Conservation (phyloP, 2,329 filamentous ascomycete genomes). For the Cercospora zeina region DNA sequence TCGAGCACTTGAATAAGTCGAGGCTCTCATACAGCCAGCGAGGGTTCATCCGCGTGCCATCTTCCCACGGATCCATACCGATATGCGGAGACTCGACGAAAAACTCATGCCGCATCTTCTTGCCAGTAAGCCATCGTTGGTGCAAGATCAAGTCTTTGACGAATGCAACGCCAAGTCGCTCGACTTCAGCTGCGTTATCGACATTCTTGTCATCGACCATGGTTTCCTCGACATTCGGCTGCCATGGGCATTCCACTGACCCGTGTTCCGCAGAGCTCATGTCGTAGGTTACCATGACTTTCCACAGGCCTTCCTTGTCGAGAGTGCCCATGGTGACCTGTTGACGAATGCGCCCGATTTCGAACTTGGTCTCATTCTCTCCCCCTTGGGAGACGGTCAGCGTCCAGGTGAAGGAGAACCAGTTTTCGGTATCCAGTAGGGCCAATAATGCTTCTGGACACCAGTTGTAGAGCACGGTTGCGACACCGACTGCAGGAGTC, state of each 20-base stretch:
- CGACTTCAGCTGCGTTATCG: conserved; percentile 22
- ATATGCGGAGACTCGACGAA: conserved; percentile 27
- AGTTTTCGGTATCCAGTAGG: conserved; percentile 25
- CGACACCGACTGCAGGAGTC: conserved; percentile 24
- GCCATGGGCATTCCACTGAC: conserved; percentile 18
- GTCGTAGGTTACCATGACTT: conserved; percentile 25
- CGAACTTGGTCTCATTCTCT: conserved; percentile 20
- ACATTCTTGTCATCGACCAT: conserved; percentile 35
- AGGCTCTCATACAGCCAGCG: conserved; percentile 29
- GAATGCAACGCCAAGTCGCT: conserved; percentile 15
- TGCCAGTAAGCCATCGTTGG: conserved; percentile 26
- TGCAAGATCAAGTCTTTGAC: conserved; percentile 20
- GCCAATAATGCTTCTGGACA: conserved; percentile 25
- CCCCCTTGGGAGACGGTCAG: conserved; percentile 14
- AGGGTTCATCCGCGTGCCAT: conserved; percentile 29
- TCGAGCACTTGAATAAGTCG: conserved; percentile 23
- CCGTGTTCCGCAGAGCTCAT: conserved; percentile 2
- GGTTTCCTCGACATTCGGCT: conserved; percentile 24
- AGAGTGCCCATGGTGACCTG: conserved; percentile 28
- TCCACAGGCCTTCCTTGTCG: conserved; percentile 25
- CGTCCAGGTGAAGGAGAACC: conserved; percentile 32
- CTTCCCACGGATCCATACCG: conserved; percentile 26
- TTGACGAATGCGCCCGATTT: conserved; percentile 30
- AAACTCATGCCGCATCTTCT: conserved; percentile 24
- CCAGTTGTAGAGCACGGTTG: conserved; percentile 31